phyloP scores from a whole-genome alignment of 2,329 filamentous ascomycete genomes.

The Xylaria sp. region DNA sequence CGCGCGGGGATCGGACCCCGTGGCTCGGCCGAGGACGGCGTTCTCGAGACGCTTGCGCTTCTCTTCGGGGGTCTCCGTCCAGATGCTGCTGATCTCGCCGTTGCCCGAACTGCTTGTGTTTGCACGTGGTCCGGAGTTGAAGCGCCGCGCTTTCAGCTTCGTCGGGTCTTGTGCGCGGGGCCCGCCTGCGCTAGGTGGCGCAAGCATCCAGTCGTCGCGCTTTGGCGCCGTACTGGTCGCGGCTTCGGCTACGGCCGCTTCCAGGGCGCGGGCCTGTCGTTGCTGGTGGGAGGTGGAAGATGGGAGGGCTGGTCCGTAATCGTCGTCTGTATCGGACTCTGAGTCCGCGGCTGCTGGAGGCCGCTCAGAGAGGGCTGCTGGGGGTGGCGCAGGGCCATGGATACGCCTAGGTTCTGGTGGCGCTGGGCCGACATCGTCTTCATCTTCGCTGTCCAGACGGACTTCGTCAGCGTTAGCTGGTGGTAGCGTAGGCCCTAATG shows the following conservation, averaged over 20 bases:
- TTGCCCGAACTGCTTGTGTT: constrained; percentile 37
- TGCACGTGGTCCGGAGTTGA: constrained; percentile 67
- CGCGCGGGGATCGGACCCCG: constrained; percentile 26
- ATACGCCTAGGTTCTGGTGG: constrained; percentile 39
- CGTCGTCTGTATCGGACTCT: constrained; percentile 52
- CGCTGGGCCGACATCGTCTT: constrained; percentile 33
- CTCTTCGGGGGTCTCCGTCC: constrained; percentile 91
- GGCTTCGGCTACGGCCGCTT: constrained; percentile 38
- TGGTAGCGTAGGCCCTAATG: constrained; percentile 32
- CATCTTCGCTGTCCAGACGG: constrained; percentile 30
- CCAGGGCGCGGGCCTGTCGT: constrained; percentile 38
- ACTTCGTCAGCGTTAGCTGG: constrained; percentile 35
- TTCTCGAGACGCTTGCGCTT: constrained; percentile 81
- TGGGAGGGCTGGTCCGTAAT: constrained; percentile 66
- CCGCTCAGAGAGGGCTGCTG: constrained; percentile 47
- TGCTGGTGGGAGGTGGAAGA: constrained; percentile 44
- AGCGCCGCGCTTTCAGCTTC: constrained; percentile 80
- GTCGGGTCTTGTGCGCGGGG: constrained; percentile 77
- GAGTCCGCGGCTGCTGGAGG: constrained; percentile 43
- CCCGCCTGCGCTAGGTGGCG: constrained; percentile 64
- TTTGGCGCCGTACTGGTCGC: constrained; percentile 54
- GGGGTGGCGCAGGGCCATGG: constrained; percentile 52
- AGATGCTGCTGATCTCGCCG: constrained; percentile 70
- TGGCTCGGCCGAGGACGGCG: constrained; percentile 76
- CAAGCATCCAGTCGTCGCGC: constrained; percentile 86